phyloP scores from a whole-genome alignment of 192 early-diverging fungal genomes.

The Backusella luteola region DNA sequence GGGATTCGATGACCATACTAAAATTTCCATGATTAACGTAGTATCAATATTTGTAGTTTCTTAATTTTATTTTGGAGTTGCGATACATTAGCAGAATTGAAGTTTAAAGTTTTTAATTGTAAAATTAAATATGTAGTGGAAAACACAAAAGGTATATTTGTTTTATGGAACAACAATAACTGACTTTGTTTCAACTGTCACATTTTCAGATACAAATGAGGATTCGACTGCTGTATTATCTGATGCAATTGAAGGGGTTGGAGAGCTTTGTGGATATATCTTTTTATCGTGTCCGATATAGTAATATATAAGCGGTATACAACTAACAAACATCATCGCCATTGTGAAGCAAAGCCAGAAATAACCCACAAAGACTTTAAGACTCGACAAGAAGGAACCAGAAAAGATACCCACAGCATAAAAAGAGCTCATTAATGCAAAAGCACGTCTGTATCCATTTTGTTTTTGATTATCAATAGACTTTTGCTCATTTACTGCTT shows the following conservation, averaged over 20 bases:
- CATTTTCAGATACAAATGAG: background rate
- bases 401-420: conserved; percentile 1
- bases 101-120: background rate
- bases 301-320: background rate
- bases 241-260: background rate
- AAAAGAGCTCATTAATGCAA: background rate
- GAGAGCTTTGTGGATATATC: background rate
- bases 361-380: background rate
- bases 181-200: background rate
- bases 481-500: background rate
- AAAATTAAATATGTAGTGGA: background rate
- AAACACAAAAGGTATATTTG: background rate
- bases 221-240: conserved; percentile 1
- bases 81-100: too few species aligned
- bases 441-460: background rate
- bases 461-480: background rate
- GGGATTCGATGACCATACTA: too few species aligned
- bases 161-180: background rate
- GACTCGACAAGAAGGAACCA: background rate
- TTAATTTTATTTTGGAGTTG: too few species aligned
- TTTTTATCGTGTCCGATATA: background rate
- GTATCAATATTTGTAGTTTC: too few species aligned
- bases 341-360: conserved; percentile 7
- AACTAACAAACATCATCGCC: background rate
- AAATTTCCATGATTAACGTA: too few species aligned